Conservation (phyloP, 768 basidiomycete genomes). For the Boletus vinaceobasis region DNA sequence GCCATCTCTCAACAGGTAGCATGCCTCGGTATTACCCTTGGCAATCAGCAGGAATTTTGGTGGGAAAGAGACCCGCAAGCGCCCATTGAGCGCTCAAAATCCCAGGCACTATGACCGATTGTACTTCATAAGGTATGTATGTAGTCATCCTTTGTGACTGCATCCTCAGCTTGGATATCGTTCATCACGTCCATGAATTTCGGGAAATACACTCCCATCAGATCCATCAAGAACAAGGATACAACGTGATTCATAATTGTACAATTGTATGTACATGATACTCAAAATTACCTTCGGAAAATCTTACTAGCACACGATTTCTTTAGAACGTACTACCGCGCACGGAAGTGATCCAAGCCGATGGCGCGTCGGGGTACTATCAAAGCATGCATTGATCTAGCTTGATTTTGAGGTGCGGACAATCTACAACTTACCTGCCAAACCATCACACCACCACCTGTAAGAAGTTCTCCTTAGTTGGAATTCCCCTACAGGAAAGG, state of each 20-base stretch:
- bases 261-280: neutral
- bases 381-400: neutral
- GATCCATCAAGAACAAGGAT: no score
- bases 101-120: no score
- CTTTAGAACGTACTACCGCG: slow-evolving; percentile 5
- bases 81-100: no score
- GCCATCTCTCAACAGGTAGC: no score
- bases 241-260: neutral
- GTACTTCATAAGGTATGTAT: neutral
- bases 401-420: neutral
- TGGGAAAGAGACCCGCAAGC: no score
- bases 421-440: slow-evolving; percentile 31
- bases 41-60: no score
- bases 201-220: neutral
- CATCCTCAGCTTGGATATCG: neutral
- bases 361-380: slow-evolving; percentile 37
- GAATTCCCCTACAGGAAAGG: neutral
- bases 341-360: slow-evolving; percentile 34
- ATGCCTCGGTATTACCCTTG: no score
- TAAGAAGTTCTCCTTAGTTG: slow-evolving; percentile 8
- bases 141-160: neutral
- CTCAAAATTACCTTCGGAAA: neutral
- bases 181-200: neutral
- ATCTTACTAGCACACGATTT: neutral
- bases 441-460: slow-evolving; percentile 37